Conservation (phyloP, 2,329 filamentous ascomycete species). For the Alternaria sp. region DNA sequence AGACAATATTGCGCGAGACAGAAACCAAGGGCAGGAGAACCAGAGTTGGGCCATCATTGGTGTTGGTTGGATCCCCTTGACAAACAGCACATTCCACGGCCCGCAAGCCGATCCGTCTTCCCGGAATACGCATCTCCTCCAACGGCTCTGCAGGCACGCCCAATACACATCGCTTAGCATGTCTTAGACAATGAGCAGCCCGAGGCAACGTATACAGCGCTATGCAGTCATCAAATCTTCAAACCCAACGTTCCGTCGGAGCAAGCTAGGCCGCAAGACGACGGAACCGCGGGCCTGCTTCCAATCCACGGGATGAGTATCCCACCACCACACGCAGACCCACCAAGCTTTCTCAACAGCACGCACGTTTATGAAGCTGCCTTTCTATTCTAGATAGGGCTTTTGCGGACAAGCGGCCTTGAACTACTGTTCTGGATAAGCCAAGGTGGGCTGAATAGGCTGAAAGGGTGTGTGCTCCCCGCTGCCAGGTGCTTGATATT, state of each 20-base stretch:
- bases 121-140: neutral
- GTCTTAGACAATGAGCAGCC: neutral
- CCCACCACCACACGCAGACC: neutral
- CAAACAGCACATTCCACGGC: neutral
- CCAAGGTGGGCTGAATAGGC: constrained; percentile 16
- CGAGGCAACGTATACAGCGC: neutral
- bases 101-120: constrained; percentile 16
- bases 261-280: neutral
- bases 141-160: neutral
- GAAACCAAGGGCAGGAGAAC: neutral
- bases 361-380: neutral
- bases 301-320: constrained; percentile 1
- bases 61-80: neutral
- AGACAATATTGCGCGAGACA: neutral
- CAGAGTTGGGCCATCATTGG: neutral
- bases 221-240: neutral
- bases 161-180: neutral
- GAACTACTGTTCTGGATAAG: neutral
- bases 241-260: neutral
- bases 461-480: constrained; percentile 11
- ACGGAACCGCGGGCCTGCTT: constrained; percentile 14
- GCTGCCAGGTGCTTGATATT: constrained; percentile 7
- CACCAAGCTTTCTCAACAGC: neutral
- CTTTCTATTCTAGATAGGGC: neutral
- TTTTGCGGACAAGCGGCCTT: neutral